Percentiles rank a stretch among this genome's conserved stretches.
Conservation (phyloP, 2,329 filamentous ascomycete species). For the Aspergillus proliferans region DNA sequence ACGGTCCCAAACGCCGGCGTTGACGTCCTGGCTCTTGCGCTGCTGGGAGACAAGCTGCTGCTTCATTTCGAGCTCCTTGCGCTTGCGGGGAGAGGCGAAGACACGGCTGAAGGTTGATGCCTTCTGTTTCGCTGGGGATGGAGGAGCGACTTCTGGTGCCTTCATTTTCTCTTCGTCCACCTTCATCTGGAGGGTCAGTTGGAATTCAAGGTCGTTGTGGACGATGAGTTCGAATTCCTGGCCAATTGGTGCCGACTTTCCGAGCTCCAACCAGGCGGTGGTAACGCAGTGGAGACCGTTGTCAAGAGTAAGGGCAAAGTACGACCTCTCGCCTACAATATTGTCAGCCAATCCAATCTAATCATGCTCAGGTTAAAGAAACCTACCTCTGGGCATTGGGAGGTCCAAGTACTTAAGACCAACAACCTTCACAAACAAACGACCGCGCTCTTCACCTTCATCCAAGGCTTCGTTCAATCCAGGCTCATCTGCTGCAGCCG, state of each 20-base stretch:
- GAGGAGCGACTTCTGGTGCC: slow-evolving; percentile 32
- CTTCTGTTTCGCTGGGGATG: slow-evolving; percentile 65
- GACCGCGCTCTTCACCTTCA: slow-evolving; percentile 78
- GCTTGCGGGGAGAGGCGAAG: slow-evolving; percentile 91
- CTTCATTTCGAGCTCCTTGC: slow-evolving; percentile 84
- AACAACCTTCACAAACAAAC: slow-evolving; percentile 97
- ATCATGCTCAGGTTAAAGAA: not conserved
- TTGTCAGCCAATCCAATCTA: not conserved
- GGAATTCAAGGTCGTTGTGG: slow-evolving; percentile 96
- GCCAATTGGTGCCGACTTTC: slow-evolving; percentile 85
- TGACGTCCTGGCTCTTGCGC: slow-evolving; percentile 58
- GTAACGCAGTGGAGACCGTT: slow-evolving; percentile 98
- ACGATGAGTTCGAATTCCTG: slow-evolving; percentile 98
- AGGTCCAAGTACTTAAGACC: slow-evolving; percentile 93
- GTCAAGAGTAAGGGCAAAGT: slow-evolving; percentile 95
- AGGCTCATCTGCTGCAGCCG: slow-evolving; percentile 58
- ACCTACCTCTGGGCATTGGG: slow-evolving; percentile 79
- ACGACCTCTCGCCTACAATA: slow-evolving; percentile 69
- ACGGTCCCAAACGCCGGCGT: slow-evolving; percentile 64
- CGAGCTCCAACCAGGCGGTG: slow-evolving; percentile 88
- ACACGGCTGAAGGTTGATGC: slow-evolving; percentile 85
- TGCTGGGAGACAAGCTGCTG: slow-evolving; percentile 78
- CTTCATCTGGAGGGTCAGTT: slow-evolving; percentile 93
- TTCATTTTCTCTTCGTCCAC: slow-evolving; percentile 70
- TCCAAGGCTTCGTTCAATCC: slow-evolving; percentile 56